phyloP scores from a whole-genome alignment of 2,329 filamentous ascomycete genomes.

The Apiospora pterosperma region DNA sequence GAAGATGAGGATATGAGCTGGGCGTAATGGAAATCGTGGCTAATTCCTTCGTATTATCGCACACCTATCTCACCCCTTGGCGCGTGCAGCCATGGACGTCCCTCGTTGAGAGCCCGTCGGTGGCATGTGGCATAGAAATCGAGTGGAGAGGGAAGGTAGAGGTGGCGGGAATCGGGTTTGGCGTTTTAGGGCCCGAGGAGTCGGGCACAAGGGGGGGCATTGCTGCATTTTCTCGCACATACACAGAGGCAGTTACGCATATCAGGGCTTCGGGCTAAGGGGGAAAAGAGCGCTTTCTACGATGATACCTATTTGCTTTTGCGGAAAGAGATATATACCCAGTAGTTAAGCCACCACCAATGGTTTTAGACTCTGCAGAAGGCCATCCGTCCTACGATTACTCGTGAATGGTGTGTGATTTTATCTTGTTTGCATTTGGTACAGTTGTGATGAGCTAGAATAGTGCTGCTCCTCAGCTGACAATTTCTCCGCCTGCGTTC shows the following conservation, averaged over 20 bases:
- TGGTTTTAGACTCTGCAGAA: neutral
- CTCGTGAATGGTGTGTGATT: neutral
- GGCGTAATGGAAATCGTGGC: neutral
- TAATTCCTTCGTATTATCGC: neutral
- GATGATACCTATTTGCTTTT: slow-evolving; percentile 3
- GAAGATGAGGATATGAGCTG: slow-evolving; percentile 11
- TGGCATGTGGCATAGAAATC: neutral
- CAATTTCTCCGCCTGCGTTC: neutral
- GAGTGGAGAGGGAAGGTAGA: neutral
- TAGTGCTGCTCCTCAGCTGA: neutral
- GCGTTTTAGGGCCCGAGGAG: neutral
- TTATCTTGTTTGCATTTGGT: neutral
- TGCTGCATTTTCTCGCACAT: neutral
- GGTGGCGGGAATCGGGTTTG: neutral
- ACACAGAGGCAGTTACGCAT: neutral
- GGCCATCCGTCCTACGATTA: neutral
- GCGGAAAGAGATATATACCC: neutral
- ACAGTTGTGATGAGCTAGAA: neutral
- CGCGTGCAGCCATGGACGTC: neutral
- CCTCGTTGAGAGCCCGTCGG: neutral
- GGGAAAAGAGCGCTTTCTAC: neutral
- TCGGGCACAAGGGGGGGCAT: neutral
- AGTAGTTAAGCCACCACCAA: neutral
- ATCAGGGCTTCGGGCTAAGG: neutral
- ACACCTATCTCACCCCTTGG: neutral